A percentile compares a stretch with the other conserved stretches of the same genome.
Conservation (phyloP, 2,329 filamentous ascomycete species). For the Hypoxylon sp. region DNA sequence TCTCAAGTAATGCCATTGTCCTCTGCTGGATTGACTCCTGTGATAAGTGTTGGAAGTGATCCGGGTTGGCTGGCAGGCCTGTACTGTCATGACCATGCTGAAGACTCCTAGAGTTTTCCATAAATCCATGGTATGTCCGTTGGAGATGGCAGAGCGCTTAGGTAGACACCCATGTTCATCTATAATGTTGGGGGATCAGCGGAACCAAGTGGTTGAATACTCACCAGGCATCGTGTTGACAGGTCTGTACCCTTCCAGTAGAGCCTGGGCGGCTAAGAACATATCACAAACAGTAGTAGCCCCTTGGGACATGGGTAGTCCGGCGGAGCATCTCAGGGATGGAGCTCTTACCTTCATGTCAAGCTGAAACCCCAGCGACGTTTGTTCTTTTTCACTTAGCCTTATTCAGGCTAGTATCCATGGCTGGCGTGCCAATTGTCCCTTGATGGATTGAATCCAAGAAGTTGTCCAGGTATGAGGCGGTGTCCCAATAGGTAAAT, state of each 20-base stretch:
- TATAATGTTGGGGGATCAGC: conserved; percentile 25
- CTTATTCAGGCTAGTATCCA: conserved; percentile 28
- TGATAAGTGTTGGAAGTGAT: too few relatives aligned
- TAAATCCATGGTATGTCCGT: conserved; percentile 15
- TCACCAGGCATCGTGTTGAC: conserved; percentile 13
- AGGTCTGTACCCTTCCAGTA: conserved; percentile 1
- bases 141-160: neutral
- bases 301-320: conserved; percentile 20
- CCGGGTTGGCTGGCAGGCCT: conserved; percentile 5
- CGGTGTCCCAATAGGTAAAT: too few relatives aligned
- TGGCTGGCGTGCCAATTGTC: conserved; percentile 33
- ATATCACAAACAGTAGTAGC: conserved; percentile 19
- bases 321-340: conserved; percentile 19
- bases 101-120: neutral
- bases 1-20: too few relatives aligned
- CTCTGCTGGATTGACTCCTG: too few relatives aligned
- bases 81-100: conserved; percentile 31
- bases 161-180: neutral
- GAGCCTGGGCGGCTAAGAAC: conserved; percentile 12
- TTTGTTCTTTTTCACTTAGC: conserved; percentile 18
- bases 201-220: conserved; percentile 17
- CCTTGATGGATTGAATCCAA: conserved; percentile 7
- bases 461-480: conserved; percentile 7
- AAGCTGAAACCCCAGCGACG: conserved; percentile 16
- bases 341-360: conserved; percentile 31